Percentiles rank a stretch among this genome's conserved stretches.
Evolutionary conservation across 306 rosid genomes (phyloP).

Genomic region (Hippophae gyantsensis): DNA sequence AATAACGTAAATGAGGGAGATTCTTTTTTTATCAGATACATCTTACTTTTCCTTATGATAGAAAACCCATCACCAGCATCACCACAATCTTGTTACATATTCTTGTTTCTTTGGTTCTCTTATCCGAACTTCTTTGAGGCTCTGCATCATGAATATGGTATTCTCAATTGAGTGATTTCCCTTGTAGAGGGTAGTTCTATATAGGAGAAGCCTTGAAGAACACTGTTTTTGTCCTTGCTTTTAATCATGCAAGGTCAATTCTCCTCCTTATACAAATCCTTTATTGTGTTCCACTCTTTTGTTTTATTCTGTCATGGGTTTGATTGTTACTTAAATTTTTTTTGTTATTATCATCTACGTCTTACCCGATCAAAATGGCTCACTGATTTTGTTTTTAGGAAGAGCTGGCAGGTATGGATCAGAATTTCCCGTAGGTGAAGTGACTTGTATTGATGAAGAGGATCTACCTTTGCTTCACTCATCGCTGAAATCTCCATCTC

Average conservation of each 20-base stretch:
- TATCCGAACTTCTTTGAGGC: not conserved
- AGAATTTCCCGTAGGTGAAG: conserved; percentile 75
- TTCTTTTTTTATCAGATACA: too few species aligned
- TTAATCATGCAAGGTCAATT: too few species aligned
- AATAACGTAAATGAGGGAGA: too few species aligned
- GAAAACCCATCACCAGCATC: not conserved
- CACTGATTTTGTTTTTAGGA: conserved; percentile 47
- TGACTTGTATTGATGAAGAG: conserved; percentile 57
- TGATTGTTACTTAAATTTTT: not conserved
- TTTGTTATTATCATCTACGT: not conserved
- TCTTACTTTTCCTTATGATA: too few species aligned
- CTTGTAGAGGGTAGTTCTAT: too few species aligned
- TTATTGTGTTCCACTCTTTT: too few species aligned
- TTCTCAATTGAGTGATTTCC: too few species aligned
- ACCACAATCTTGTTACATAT: not conserved
- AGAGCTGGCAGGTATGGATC: conserved; percentile 97
- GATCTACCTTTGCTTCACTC: conserved; percentile 78
- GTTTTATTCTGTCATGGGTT: not conserved
- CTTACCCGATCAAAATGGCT: conserved; percentile 14
- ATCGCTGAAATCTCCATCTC: conserved; percentile 61
- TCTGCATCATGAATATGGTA: not conserved
- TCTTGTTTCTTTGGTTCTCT: too few species aligned
- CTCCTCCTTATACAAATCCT: too few species aligned
- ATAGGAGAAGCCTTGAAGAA: too few species aligned
- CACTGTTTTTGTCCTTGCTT: too few species aligned